Conservation (phyloP, 2,329 filamentous ascomycete genomes). For the Penicillium occitanis region DNA sequence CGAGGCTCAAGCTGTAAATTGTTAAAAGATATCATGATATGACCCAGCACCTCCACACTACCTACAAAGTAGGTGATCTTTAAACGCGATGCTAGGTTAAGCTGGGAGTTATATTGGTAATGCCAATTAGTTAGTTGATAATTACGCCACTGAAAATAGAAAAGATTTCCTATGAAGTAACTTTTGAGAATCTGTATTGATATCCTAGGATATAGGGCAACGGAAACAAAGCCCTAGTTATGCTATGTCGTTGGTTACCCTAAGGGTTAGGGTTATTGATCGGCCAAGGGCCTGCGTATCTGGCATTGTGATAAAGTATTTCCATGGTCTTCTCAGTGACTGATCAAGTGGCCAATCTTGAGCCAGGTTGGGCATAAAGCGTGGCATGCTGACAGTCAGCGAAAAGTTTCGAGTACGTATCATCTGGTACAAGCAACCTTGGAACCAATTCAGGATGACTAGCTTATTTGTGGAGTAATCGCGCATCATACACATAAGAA, state of each 20-base stretch:
- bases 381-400: not conserved
- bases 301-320: not conserved
- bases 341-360: not conserved
- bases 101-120: not conserved
- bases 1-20: not conserved
- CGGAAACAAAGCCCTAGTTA: not conserved
- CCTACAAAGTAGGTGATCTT: not conserved
- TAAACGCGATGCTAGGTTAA: not conserved
- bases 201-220: not conserved
- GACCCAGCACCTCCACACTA: not conserved
- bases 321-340: not conserved
- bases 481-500: not conserved
- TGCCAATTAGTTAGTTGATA: not conserved
- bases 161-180: not conserved
- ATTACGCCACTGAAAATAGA: not conserved
- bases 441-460: not conserved
- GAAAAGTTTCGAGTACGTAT: not conserved
- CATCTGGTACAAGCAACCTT: not conserved
- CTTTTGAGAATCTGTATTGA: not conserved
- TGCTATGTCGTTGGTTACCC: not conserved
- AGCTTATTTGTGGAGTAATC: not conserved
- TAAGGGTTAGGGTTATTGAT: not conserved
- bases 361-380: not conserved
- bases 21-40: not conserved
- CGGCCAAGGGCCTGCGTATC: not conserved